Conservation (phyloP, 768 basidiomycete species). For the Rhizopogon vinicolor region DNA sequence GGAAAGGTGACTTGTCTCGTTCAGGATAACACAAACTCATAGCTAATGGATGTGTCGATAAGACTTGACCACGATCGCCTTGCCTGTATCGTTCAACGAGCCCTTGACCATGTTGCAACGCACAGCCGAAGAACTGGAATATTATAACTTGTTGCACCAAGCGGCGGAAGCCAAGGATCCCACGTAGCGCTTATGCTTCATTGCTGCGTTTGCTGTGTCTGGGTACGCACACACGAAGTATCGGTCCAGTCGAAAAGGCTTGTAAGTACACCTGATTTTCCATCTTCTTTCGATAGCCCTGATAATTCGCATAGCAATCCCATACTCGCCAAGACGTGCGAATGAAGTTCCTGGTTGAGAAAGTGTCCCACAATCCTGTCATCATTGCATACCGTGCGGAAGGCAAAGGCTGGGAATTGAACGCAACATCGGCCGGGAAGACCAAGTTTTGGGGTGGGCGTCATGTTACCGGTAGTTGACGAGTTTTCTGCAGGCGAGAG, state of each 20-base stretch:
- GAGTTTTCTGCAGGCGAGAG: constrained; percentile 61
- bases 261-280: constrained; percentile 45
- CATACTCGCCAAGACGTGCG: constrained; percentile 79
- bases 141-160: constrained; percentile 60
- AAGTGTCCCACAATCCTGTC: constrained; percentile 81
- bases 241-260: constrained; percentile 82
- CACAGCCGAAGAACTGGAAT: constrained; percentile 81
- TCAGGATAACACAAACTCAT: background rate
- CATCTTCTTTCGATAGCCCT: background rate
- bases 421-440: constrained; percentile 73
- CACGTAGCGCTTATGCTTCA: constrained; percentile 63
- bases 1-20: constrained; percentile 55
- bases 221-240: constrained; percentile 77
- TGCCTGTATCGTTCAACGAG: constrained; percentile 91
- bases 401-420: constrained; percentile 71
- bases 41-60: constrained; percentile 22
- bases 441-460: constrained; percentile 86
- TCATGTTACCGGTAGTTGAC: constrained; percentile 18
- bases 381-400: constrained; percentile 84
- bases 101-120: constrained; percentile 80
- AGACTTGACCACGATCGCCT: constrained; percentile 79
- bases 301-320: constrained; percentile 56
- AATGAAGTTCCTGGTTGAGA: constrained; percentile 82
- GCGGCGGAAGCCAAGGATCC: constrained; percentile 57
- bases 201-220: constrained; percentile 84